Conservation (phyloP, 495 filamentous ascomycete genomes). For the Monascus purpureus region DNA sequence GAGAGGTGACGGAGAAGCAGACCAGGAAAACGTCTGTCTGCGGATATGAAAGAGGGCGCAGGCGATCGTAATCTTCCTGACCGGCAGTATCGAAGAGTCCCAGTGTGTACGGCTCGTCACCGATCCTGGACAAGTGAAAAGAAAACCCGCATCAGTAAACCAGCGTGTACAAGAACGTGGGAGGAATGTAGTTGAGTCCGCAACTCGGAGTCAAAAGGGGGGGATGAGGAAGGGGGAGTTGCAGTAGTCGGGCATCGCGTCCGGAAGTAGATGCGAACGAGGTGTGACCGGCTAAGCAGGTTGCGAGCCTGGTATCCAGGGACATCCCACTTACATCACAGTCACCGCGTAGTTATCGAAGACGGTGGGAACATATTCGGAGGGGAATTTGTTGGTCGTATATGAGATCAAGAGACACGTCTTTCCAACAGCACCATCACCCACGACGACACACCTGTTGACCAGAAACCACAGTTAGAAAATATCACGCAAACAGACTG, state of each 20-base stretch:
- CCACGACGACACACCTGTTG: slow-evolving; percentile 88
- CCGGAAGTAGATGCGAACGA: too few species aligned
- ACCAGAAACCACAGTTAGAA: not conserved
- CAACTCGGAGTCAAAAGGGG: too few species aligned
- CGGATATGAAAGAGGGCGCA: slow-evolving; percentile 90
- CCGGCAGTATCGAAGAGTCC: slow-evolving; percentile 97
- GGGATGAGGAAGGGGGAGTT: too few species aligned
- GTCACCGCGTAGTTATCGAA: slow-evolving; percentile 99
- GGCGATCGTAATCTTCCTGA: slow-evolving; percentile 97
- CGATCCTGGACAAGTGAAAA: slow-evolving; percentile 54
- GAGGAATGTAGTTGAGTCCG: not conserved
- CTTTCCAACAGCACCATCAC: slow-evolving; percentile 98
- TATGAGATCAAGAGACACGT: slow-evolving; percentile 98
- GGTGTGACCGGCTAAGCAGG: too few species aligned
- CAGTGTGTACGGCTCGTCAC: slow-evolving; percentile 94
- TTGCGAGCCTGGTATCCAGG: too few species aligned
- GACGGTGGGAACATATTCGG: slow-evolving; percentile 97
- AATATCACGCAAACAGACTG: slow-evolving; percentile 1
- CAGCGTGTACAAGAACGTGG: not conserved
- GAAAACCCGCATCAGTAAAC: slow-evolving; percentile 4
- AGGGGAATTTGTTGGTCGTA: slow-evolving; percentile 99
- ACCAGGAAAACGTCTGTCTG: slow-evolving; percentile 98
- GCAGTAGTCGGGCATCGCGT: too few species aligned
- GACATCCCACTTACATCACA: slow-evolving; percentile 80
- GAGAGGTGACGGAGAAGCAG: slow-evolving; percentile 96